phyloP scores from a whole-genome alignment of 2,329 filamentous ascomycete genomes.

The Thelonectria olida region DNA sequence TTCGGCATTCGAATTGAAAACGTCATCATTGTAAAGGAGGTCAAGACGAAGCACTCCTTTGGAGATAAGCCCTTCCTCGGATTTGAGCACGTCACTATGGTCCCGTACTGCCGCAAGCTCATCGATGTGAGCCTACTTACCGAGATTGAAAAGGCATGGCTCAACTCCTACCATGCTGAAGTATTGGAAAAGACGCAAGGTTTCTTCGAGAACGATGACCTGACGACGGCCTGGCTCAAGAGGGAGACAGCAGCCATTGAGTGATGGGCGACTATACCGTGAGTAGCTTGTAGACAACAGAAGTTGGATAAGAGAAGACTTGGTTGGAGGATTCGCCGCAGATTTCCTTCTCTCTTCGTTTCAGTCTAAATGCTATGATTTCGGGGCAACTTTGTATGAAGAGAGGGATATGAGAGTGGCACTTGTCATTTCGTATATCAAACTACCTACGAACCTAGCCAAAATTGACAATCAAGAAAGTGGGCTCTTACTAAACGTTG shows the following conservation, averaged over 20 bases:
- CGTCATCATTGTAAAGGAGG: constrained; percentile 88
- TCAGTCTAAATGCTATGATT: no score
- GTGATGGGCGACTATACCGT: constrained; percentile 17
- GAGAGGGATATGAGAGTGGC: no score
- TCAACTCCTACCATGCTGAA: constrained; percentile 86
- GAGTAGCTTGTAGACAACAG: no score
- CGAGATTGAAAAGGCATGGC: constrained; percentile 79
- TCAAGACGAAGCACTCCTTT: constrained; percentile 86
- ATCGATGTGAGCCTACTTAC: constrained; percentile 81
- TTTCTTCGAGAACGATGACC: constrained; percentile 77
- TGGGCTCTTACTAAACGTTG: no score
- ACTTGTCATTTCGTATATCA: no score
- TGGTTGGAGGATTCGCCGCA: no score
- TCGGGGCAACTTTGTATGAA: no score
- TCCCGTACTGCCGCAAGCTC: constrained; percentile 89
- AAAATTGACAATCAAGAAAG: no score
- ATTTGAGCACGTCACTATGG: constrained; percentile 98
- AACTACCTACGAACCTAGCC: no score
- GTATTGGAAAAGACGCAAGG: constrained; percentile 82
- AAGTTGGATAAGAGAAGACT: no score
- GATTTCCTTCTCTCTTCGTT: no score
- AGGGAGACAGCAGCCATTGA: constrained; percentile 79
- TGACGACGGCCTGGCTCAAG: constrained; percentile 82
- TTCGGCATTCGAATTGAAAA: constrained; percentile 98
- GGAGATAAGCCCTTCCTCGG: constrained; percentile 94